Evolutionary conservation across 1,284 basidiomycete species (phyloP).

Genomic region (Pisolithus thermaeus): DNA sequence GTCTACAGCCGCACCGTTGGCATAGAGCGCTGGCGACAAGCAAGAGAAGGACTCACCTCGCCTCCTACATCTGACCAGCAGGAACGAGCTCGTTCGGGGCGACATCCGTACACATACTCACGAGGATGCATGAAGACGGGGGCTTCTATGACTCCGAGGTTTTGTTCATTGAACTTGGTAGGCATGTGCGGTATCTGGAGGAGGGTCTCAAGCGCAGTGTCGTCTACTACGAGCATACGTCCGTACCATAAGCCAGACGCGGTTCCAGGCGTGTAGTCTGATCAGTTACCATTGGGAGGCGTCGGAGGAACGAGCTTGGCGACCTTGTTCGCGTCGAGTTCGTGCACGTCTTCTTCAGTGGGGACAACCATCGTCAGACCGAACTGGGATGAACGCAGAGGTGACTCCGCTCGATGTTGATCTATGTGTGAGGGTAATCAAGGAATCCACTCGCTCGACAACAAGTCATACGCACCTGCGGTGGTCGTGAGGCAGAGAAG

Average conservation of each 20-base stretch:
- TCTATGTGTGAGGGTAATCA: slow-evolving; percentile 29
- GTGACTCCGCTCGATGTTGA: slow-evolving; percentile 38
- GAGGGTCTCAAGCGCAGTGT: slow-evolving; percentile 28
- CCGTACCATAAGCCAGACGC: slow-evolving; percentile 57
- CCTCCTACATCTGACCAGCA: slow-evolving; percentile 41
- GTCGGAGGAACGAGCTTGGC: slow-evolving; percentile 21
- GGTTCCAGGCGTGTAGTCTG: slow-evolving; percentile 41
- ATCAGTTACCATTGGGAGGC: slow-evolving; percentile 33
- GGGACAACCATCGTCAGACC: slow-evolving; percentile 29
- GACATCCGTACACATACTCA: slow-evolving; percentile 48
- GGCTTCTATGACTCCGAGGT: slow-evolving; percentile 31
- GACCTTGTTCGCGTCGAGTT: slow-evolving; percentile 44
- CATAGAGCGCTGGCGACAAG: slow-evolving; percentile 3
- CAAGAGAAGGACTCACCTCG: slow-evolving; percentile 29
- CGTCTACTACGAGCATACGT: slow-evolving; percentile 43
- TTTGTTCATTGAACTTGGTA: slow-evolving; percentile 1
- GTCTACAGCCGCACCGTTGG: slow-evolving; percentile 29
- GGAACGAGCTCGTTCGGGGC: slow-evolving; percentile 21
- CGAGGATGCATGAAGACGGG: slow-evolving; percentile 51
- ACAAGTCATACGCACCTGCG: slow-evolving; percentile 29
- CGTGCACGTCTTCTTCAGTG: slow-evolving; percentile 55
- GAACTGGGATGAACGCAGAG: slow-evolving; percentile 22
- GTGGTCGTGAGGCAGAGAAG: slow-evolving; percentile 56
- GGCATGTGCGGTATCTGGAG: slow-evolving; percentile 27
- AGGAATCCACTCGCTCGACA: not conserved